phyloP scores from a whole-genome alignment of 208 protist genomes.

The Novymonas esmeraldas region DNA sequence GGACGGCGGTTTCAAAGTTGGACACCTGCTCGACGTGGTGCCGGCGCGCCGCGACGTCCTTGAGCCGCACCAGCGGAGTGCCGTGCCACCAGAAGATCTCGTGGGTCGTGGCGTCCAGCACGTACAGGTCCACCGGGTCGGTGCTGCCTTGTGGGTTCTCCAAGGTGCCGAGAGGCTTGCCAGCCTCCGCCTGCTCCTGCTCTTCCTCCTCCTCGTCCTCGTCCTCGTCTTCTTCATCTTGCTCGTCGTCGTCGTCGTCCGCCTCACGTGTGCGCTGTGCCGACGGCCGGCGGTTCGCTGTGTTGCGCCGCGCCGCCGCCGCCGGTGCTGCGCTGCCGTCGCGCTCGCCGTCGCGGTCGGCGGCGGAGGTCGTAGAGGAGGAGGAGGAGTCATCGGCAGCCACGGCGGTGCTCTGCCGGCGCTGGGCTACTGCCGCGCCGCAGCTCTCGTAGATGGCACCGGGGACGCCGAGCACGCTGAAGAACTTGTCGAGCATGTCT shows the following conservation, averaged over 20 bases:
- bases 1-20: constrained; percentile 69
- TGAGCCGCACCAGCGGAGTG: constrained; percentile 61
- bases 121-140: constrained; percentile 32
- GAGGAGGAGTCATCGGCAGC: no score
- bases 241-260: constrained; percentile 14
- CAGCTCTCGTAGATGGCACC: constrained; percentile 77
- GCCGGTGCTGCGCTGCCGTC: not conserved
- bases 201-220: constrained; percentile 3
- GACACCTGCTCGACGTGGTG: constrained; percentile 37
- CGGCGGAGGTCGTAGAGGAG: no score
- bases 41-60: constrained; percentile 40
- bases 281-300: no score
- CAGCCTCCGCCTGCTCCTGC: not conserved
- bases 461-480: constrained; percentile 70
- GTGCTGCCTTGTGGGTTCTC: constrained; percentile 30
- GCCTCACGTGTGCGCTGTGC: no score
- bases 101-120: constrained; percentile 50
- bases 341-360: constrained; percentile 2
- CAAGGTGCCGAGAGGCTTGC: constrained; percentile 32
- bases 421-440: constrained; percentile 58
- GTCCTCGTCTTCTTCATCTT: constrained; percentile 24
- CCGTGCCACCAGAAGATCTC: constrained; percentile 78
- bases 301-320: not conserved
- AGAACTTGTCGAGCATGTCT: constrained; percentile 78
- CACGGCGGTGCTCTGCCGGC: constrained; percentile 13